These are phyloP conservation scores for Dacryopinax primogenitus DNA, from an alignment of 768 basidiomycete genomes.

Conservation along the genomic window DNA sequence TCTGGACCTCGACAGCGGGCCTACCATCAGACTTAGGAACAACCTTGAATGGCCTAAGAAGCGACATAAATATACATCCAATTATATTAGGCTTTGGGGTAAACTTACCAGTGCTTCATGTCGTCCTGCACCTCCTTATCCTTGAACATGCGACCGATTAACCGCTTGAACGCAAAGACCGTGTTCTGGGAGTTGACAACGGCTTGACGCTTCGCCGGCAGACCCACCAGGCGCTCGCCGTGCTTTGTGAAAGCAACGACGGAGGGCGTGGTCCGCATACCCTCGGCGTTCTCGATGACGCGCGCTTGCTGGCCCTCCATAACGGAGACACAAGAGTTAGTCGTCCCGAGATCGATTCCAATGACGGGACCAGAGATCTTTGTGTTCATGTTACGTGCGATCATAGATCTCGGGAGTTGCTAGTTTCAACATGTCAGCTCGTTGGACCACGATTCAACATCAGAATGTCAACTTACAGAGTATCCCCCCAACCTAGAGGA, in stretches of 20 bases:
- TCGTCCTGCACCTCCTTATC: slow-evolving; percentile 93
- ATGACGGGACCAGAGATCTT: slow-evolving; percentile 87
- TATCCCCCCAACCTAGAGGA: slow-evolving; percentile 11
- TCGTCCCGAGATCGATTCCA: slow-evolving; percentile 94
- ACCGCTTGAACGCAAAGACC: slow-evolving; percentile 84
- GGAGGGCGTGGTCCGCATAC: slow-evolving; percentile 94
- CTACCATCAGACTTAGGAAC: slow-evolving; percentile 57
- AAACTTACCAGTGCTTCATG: slow-evolving; percentile 60
- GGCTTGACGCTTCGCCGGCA: slow-evolving; percentile 94
- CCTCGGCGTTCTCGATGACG: slow-evolving; percentile 96
- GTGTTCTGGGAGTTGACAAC: slow-evolving; percentile 93
- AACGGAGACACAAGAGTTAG: slow-evolving; percentile 81
- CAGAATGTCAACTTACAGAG: slow-evolving; percentile 10
- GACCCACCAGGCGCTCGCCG: slow-evolving; percentile 88
- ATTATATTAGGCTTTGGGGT: background rate
- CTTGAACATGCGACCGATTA: slow-evolving; percentile 84
- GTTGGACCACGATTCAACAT: background rate
- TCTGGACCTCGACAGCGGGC: slow-evolving; percentile 74
- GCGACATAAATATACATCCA: background rate
- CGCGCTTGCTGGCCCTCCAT: slow-evolving; percentile 94
- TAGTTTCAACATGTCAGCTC: slow-evolving; percentile 16
- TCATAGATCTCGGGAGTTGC: slow-evolving; percentile 49
- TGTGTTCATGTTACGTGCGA: slow-evolving; percentile 89
- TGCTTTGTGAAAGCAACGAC: slow-evolving; percentile 98
- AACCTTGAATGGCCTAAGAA: slow-evolving; percentile 61